Percentiles rank a stretch among this genome's conserved stretches.
These are phyloP conservation scores for Cutaneotrichosporon sp. DNA, from an alignment of 1,284 basidiomycete genomes.

Conservation along the genomic window DNA sequence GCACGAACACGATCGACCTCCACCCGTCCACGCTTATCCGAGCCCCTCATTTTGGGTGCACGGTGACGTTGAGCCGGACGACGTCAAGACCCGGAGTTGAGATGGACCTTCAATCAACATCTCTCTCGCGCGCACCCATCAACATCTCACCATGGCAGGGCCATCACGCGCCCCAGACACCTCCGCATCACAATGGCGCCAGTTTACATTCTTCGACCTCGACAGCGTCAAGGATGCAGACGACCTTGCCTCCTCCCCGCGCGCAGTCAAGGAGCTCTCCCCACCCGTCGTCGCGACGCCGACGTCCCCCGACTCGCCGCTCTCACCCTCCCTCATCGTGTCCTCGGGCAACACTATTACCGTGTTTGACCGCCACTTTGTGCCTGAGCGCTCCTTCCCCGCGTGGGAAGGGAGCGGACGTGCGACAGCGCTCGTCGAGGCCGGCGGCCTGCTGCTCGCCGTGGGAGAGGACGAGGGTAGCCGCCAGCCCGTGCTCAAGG, in stretches of 20 bases:
- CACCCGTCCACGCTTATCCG: slow-evolving; percentile 12
- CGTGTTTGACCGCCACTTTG: slow-evolving; percentile 70
- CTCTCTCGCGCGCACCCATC: no score
- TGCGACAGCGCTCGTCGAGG: slow-evolving; percentile 62
- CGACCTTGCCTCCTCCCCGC: slow-evolving; percentile 70
- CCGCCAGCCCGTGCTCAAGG: slow-evolving; percentile 76
- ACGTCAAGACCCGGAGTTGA: background rate
- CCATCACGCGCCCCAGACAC: slow-evolving; percentile 19
- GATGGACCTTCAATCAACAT: no score
- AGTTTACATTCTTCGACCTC: slow-evolving; percentile 63
- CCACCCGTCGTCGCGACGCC: slow-evolving; percentile 41
- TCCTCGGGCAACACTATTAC: slow-evolving; percentile 40
- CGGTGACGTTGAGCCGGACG: background rate
- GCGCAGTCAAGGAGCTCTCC: slow-evolving; percentile 62
- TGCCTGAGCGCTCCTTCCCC: slow-evolving; percentile 69
- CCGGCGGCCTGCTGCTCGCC: slow-evolving; percentile 74
- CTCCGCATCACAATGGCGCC: slow-evolving; percentile 61
- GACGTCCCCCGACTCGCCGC: slow-evolving; percentile 40
- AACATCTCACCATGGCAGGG: slow-evolving; percentile 20
- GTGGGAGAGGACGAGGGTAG: slow-evolving; percentile 80
- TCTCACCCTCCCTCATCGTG: slow-evolving; percentile 40
- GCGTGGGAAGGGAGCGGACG: slow-evolving; percentile 65
- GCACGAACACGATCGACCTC: slow-evolving; percentile 12
- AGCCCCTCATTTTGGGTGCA: background rate
- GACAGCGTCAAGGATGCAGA: slow-evolving; percentile 75